Evolutionary conservation across 257 asterid genomes (phyloP).

Genomic region (Leptodermis oblonga): DNA sequence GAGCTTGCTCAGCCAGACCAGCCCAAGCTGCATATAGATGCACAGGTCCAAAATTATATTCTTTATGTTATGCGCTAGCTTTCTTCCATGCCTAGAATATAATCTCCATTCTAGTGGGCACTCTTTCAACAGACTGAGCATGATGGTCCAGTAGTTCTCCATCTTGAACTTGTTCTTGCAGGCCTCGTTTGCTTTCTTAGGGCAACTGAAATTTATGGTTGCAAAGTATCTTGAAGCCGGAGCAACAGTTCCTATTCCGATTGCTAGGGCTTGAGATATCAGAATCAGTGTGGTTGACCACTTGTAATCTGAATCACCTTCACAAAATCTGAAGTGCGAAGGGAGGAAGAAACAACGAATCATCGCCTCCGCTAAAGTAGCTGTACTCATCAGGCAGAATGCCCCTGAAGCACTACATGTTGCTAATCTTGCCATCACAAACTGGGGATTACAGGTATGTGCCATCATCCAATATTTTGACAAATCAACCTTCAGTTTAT

Average conservation of each 20-base stretch:
- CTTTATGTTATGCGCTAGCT: slow-evolving; percentile 38
- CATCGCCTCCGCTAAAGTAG: slow-evolving; percentile 49
- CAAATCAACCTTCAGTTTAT: slow-evolving; percentile 47
- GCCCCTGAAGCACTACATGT: slow-evolving; percentile 76
- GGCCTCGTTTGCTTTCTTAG: slow-evolving; percentile 29
- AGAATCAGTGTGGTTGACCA: slow-evolving; percentile 65
- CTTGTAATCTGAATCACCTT: slow-evolving; percentile 67
- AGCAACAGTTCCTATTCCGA: slow-evolving; percentile 57
- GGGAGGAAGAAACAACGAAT: slow-evolving; percentile 52
- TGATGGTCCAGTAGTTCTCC: slow-evolving; percentile 59
- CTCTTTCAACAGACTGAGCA: slow-evolving; percentile 45
- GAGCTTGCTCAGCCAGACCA: slow-evolving; percentile 56
- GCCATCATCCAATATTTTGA: slow-evolving; percentile 88
- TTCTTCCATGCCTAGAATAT: slow-evolving; percentile 37
- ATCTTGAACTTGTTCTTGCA: slow-evolving; percentile 23
- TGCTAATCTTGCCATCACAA: slow-evolving; percentile 62
- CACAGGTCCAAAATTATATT: slow-evolving; percentile 38
- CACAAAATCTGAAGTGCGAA: slow-evolving; percentile 48
- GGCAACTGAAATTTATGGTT: slow-evolving; percentile 53
- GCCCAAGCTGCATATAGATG: slow-evolving; percentile 42
- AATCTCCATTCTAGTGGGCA: slow-evolving; percentile 42
- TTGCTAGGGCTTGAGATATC: slow-evolving; percentile 47
- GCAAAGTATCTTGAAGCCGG: slow-evolving; percentile 71
- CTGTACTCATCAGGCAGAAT: slow-evolving; percentile 51
- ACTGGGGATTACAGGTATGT: slow-evolving; percentile 72